Conservation (phyloP, 257 asterid genomes). For the Ehretia macrophylla region DNA sequence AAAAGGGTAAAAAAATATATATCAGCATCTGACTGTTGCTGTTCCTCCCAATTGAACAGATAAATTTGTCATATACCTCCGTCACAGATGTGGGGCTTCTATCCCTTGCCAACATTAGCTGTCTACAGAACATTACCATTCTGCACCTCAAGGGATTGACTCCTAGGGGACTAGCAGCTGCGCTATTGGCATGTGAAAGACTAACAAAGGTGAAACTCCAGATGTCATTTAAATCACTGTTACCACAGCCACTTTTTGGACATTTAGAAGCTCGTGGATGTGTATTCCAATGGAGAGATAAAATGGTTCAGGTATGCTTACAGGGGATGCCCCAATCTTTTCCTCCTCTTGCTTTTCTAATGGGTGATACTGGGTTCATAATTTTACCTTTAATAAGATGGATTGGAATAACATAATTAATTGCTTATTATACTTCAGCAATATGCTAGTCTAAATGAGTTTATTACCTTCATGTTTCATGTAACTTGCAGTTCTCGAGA, state of each 20-base stretch:
- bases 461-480: not conserved
- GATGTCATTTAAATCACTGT: conserved; percentile 43
- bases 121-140: conserved; percentile 68
- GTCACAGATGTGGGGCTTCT: conserved; percentile 74
- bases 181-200: conserved; percentile 73
- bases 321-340: not conserved
- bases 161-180: conserved; percentile 61
- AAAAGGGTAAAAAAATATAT: not conserved
- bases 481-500: not conserved
- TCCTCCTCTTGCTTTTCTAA: too few relatives aligned
- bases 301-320: conserved; percentile 53
- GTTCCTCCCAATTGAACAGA: conserved; percentile 33
- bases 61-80: conserved; percentile 74
- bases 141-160: conserved; percentile 62
- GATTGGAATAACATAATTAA: too few relatives aligned
- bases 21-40: not conserved
- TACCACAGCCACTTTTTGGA: conserved; percentile 50
- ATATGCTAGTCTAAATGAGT: too few relatives aligned
- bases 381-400: too few relatives aligned
- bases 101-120: conserved; percentile 70
- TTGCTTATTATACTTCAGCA: too few relatives aligned
- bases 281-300: conserved; percentile 67
- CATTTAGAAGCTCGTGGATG: conserved; percentile 88
- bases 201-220: conserved; percentile 82
- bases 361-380: too few relatives aligned